Evolutionary conservation across 306 rosid species (phyloP).

Genomic region (Gastrolobium bilobum): DNA sequence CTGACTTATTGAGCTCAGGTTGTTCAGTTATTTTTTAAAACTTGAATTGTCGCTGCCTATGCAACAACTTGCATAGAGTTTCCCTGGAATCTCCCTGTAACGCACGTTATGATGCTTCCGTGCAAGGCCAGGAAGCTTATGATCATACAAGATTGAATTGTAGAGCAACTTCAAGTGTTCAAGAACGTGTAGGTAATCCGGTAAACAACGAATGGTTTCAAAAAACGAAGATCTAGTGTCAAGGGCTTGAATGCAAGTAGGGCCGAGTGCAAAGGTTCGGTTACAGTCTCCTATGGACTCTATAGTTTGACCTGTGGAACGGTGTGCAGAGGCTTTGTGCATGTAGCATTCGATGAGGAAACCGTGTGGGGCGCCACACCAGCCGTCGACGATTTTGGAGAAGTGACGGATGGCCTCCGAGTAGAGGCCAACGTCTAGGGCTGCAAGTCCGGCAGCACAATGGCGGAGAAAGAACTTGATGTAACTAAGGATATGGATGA

Average conservation of each 20-base stretch:
- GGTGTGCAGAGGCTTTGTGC: conserved; percentile 77
- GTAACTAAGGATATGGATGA: conserved; percentile 76
- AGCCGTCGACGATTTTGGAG: conserved; percentile 91
- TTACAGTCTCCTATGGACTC: conserved; percentile 94
- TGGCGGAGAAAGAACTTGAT: conserved; percentile 87
- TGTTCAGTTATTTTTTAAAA: conserved; percentile 57
- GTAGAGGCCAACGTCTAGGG: conserved; percentile 84
- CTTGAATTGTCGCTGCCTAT: conserved; percentile 57
- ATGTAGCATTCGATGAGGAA: conserved; percentile 91
- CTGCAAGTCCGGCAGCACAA: conserved; percentile 83
- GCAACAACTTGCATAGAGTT: conserved; percentile 61
- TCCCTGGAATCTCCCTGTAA: conserved; percentile 90
- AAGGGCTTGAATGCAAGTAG: conserved; percentile 84
- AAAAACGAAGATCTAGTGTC: conserved; percentile 85
- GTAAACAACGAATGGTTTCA: conserved; percentile 83
- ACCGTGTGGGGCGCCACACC: conserved; percentile 89
- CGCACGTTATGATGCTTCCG: conserved; percentile 89
- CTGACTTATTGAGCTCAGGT: conserved; percentile 42
- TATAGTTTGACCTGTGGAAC: conserved; percentile 74
- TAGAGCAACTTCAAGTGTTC: conserved; percentile 91
- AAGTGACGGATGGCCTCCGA: conserved; percentile 95
- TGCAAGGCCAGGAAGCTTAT: conserved; percentile 87
- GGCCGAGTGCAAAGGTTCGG: conserved; percentile 80
- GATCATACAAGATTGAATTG: conserved; percentile 82
- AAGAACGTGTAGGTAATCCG: conserved; percentile 86